Base-by-base conservation (phyloP, 2,329 filamentous ascomycete genomes). In the Berkeleyomyces basicola region DNA sequence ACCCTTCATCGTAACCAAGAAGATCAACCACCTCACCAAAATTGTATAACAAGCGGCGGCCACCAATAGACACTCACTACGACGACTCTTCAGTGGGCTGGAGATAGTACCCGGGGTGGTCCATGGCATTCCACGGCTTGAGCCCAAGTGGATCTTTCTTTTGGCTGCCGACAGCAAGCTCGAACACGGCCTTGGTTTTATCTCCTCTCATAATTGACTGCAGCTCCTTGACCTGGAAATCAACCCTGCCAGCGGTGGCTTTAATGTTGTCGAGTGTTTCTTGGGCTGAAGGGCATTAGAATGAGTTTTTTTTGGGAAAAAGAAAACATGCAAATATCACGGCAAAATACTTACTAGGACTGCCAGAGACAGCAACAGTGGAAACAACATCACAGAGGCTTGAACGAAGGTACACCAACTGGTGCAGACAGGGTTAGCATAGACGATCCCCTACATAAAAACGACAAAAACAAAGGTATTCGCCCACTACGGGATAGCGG, bases 51-150 rank as follows among this genome's bases (percentile, higher is more conserved):
- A 7, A 7, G 9, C 40, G 33, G 42, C n/a, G 43, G 14, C 43
- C 37, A n/a, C 53, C 10, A 37, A 14, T 33, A n/a, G 33, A 4
- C 53, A 16, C 23, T 23, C 23, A 46, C 14, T 46, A 16, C 43
- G 37, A 51, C 44, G 37, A 40, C 44, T 61, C 33, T 23, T 53
- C 42, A 36, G 49, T 36, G 33, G 51, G 33, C 59, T 64, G 53
- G 36, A 64, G 59, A 61, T 64, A 76, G 82, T 82, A 86, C 65
- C 82, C 75, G 2, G 83, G 81, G 63, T 85, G 76, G 43, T 85
- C 80, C 62, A 74, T 77, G 23, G 81, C 76, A 58, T 75, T 76
- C 83, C 83, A 85, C 1, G 78, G 77, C 67, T 77, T 79, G 66
- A 85, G 83, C 3, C 77, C 79, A 59, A 76, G 74, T 0, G 80